phyloP scores from a whole-genome alignment of 164 flowering plant species.

The Tinospora cordifolia region DNA sequence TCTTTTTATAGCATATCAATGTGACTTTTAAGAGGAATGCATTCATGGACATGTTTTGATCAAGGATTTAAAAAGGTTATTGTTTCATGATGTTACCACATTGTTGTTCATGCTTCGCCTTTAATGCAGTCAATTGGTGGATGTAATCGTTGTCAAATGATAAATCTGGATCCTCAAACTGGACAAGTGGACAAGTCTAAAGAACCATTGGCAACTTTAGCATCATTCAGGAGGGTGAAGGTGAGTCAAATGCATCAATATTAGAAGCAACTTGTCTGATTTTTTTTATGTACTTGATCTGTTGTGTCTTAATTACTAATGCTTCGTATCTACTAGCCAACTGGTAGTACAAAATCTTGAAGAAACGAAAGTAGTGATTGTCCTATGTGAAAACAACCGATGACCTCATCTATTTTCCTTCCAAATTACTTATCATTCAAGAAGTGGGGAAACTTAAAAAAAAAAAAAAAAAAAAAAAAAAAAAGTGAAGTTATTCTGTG shows the following conservation, averaged over 20 bases:
- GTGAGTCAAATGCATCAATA: slow-evolving; percentile 25
- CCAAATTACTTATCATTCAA: too few species aligned
- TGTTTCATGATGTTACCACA: not conserved
- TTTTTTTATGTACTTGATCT: too few species aligned
- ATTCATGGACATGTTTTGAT: not conserved
- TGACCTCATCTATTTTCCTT: not conserved
- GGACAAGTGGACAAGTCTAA: slow-evolving; percentile 42
- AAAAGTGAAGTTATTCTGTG: too few species aligned
- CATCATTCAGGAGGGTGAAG: slow-evolving; percentile 75
- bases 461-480: too few species aligned
- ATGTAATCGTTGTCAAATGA: slow-evolving; percentile 94
- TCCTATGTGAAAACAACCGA: not conserved
- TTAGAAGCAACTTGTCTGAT: not conserved
- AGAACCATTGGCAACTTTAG: slow-evolving; percentile 88
- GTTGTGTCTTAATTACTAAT: not conserved
- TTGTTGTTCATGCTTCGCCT: not conserved
- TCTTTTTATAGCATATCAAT: not conserved
- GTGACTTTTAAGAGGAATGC: not conserved
- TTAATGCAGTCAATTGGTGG: slow-evolving; percentile 74
- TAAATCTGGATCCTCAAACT: slow-evolving; percentile 38
- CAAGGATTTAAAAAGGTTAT: not conserved
- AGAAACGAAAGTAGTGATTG: not conserved
- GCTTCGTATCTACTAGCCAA: not conserved
- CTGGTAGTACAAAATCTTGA: not conserved
- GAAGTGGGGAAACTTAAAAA: too few species aligned